Evolutionary conservation across 2,329 filamentous ascomycete genomes (phyloP).

Genomic region (Colletotrichum orchidophilum): DNA sequence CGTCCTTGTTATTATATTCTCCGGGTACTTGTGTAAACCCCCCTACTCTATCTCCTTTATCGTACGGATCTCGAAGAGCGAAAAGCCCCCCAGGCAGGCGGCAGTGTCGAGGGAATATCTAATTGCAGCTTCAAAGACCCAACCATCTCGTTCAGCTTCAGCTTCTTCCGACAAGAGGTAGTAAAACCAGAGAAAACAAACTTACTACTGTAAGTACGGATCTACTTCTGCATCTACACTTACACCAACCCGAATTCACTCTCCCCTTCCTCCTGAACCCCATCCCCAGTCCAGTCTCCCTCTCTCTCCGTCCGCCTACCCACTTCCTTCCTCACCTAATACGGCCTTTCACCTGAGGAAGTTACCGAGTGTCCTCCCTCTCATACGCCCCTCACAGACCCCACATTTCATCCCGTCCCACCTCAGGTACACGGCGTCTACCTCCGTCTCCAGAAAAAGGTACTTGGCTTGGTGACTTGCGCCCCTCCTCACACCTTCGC

Average conservation of each 20-base stretch:
- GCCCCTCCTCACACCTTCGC: not conserved
- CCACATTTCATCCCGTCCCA: constrained; percentile 12
- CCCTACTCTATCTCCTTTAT: constrained; percentile 1
- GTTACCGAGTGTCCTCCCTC: not conserved
- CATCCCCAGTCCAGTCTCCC: not conserved
- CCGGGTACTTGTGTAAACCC: not conserved
- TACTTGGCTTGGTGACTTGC: constrained; percentile 16
- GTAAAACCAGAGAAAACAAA: not conserved
- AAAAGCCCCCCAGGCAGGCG: constrained; percentile 12
- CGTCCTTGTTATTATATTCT: not conserved
- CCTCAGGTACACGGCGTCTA: not conserved
- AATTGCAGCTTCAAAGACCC: not conserved
- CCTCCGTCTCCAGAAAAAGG: constrained; percentile 30
- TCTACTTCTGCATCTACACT: not conserved
- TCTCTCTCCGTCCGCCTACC: not conserved
- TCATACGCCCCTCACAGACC: not conserved
- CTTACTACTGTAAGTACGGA: not conserved
- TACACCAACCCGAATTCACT: not conserved
- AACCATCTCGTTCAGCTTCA: not conserved
- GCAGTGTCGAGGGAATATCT: constrained; percentile 27
- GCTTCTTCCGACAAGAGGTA: not conserved
- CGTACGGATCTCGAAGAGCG: not conserved
- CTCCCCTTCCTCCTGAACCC: not conserved
- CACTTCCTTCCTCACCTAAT: not conserved
- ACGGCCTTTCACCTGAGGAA: not conserved